Percentiles rank a stretch among this genome's conserved stretches.
phyloP scores from a whole-genome alignment of 2,329 filamentous ascomycete species.

The Paecilomyces sp. region DNA sequence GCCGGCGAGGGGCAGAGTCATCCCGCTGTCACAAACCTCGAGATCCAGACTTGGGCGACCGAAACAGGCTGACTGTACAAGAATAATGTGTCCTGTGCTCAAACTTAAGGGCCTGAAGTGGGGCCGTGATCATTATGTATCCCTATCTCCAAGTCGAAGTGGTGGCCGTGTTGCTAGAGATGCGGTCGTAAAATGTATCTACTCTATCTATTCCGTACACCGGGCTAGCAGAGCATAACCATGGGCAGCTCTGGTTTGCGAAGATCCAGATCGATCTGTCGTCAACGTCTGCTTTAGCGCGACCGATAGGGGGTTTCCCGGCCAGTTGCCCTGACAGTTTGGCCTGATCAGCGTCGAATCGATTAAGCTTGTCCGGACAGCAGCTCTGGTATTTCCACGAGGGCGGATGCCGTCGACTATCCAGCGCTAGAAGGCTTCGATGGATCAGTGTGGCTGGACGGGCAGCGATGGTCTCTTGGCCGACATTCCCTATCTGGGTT shows the following conservation, averaged over 20 bases:
- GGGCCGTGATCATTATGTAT: neutral
- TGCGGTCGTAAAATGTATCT: neutral
- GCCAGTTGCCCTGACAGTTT: neutral
- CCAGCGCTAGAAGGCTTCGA: neutral
- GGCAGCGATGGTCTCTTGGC: neutral
- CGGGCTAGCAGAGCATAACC: neutral
- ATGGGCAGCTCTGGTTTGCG: neutral
- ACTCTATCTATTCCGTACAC: neutral
- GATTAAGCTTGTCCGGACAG: conserved; percentile 1
- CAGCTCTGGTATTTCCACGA: conserved; percentile 1
- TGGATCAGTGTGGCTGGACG: neutral
- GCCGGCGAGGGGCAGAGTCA: neutral
- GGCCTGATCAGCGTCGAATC: neutral
- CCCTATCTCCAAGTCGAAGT: neutral
- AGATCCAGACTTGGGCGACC: neutral
- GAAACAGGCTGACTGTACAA: neutral
- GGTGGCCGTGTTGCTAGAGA: neutral
- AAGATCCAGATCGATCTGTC: neutral
- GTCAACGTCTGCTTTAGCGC: neutral
- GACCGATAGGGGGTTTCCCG: neutral
- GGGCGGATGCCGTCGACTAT: neutral
- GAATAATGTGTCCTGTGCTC: neutral
- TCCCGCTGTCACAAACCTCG: neutral
- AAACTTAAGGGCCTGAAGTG: neutral
- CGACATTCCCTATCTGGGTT: conserved; percentile 1